Percentiles rank a stretch among this genome's conserved stretches.
phyloP scores from a whole-genome alignment of 345 rosid species.

The Linum tenue region DNA sequence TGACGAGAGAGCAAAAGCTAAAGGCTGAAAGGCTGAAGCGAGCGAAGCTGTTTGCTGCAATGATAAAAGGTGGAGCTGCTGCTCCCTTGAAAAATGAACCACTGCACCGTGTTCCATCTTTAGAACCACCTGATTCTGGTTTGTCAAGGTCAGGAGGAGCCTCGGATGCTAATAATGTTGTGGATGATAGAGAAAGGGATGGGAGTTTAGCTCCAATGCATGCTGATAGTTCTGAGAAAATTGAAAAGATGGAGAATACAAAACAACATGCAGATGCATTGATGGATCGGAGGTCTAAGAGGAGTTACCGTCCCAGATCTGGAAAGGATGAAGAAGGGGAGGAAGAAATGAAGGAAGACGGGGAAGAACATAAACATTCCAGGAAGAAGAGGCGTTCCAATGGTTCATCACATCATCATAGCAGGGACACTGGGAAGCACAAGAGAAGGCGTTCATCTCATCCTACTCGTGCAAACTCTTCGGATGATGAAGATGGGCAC shows the following conservation, averaged over 20 bases:
- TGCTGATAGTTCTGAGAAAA: conserved; percentile 17
- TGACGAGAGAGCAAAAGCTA: conserved; percentile 69
- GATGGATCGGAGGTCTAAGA: conserved; percentile 51
- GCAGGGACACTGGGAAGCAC: conserved; percentile 41
- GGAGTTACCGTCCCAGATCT: conserved; percentile 62
- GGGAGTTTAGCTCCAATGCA: conserved; percentile 37
- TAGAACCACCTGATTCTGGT: conserved; percentile 42
- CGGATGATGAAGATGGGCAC: conserved; percentile 25
- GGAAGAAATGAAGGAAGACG: conserved; percentile 31
- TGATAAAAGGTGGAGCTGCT: conserved; percentile 53
- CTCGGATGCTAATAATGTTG: conserved; percentile 12
- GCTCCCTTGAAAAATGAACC: conserved; percentile 40
- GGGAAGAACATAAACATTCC: conserved; percentile 28
- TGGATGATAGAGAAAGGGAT: conserved; percentile 35
- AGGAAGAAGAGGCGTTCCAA: conserved; percentile 39
- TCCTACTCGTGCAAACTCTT: conserved; percentile 11
- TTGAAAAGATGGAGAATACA: conserved; percentile 33
- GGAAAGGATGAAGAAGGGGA: conserved; percentile 26
- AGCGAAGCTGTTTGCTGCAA: conserved; percentile 84
- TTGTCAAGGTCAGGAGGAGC: conserved; percentile 37
- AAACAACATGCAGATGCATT: conserved; percentile 27
- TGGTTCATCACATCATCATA: conserved; percentile 28
- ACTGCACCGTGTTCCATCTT: conserved; percentile 34
- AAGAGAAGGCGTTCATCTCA: conserved; percentile 38
- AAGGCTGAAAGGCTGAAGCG: conserved; percentile 93